phyloP scores from a whole-genome alignment of 495 filamentous ascomycete species.

The Penicillium pancosmium region DNA sequence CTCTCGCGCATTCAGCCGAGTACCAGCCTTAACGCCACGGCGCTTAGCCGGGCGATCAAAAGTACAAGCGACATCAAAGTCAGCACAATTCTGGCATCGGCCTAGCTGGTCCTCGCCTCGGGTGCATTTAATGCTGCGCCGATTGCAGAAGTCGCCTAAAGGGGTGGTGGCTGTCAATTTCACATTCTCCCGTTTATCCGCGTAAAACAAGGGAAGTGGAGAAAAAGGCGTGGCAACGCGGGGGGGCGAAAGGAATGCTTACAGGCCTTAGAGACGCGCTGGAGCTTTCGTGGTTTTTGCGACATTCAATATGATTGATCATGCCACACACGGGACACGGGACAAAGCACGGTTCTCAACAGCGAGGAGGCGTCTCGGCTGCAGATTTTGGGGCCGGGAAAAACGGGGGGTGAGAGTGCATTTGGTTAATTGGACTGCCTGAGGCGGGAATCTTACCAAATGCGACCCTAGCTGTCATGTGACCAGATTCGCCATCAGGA shows the following conservation, averaged over 20 bases:
- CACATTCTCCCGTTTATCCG: slow-evolving; percentile 10
- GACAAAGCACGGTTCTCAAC: neutral
- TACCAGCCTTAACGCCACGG: slow-evolving; percentile 53
- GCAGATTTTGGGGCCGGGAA: slow-evolving; percentile 8
- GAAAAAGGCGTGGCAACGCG: slow-evolving; percentile 11
- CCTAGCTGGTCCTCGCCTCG: slow-evolving; percentile 27
- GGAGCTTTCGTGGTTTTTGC: slow-evolving; percentile 37
- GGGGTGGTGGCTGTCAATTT: slow-evolving; percentile 9
- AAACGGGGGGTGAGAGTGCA: neutral
- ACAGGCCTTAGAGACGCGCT: slow-evolving; percentile 39
- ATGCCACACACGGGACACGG: slow-evolving; percentile 11
- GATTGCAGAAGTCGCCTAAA: slow-evolving; percentile 38
- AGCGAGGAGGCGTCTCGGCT: slow-evolving; percentile 6
- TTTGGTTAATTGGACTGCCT: too few relatives aligned
- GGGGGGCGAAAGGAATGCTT: slow-evolving; percentile 11
- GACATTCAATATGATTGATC: slow-evolving; percentile 29
- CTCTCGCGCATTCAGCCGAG: slow-evolving; percentile 15
- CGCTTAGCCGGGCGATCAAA: slow-evolving; percentile 70
- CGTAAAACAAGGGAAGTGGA: slow-evolving; percentile 16
- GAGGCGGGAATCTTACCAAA: too few relatives aligned
- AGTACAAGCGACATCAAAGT: slow-evolving; percentile 74
- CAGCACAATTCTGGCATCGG: slow-evolving; percentile 52
- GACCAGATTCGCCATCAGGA: too few relatives aligned
- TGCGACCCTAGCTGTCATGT: too few relatives aligned
- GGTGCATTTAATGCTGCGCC: slow-evolving; percentile 35